Base-by-base conservation (phyloP, 192 early-diverging fungal genomes). In the Helicostylum pulchrum region DNA sequence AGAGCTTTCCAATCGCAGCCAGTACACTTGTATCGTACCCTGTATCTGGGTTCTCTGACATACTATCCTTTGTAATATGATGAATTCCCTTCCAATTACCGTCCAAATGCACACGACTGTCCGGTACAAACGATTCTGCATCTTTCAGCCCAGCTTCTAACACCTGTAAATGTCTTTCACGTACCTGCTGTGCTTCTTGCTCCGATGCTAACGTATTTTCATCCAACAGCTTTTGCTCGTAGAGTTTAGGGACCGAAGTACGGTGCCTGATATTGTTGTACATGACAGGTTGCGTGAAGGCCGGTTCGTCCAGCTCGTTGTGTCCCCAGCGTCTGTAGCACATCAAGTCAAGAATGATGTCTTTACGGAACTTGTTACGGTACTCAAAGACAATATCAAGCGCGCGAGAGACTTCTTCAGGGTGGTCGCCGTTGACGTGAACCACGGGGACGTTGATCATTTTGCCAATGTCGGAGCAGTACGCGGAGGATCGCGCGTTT, bases 271-370 rank as follows among this genome's bases (percentile, higher is more conserved):
- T 98, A 53, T 89, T 93, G 63, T 90, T 87, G 83, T 98, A 98
- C 96, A 98, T 98, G 46, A 85, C 72, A 5, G 96, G 96, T 72
- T 98, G 96, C 0, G 96, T 98, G 73, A 94, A 97, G 51, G 90
- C 92, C 20, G 96, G 96, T 80, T 98, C 96, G 63, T 98, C 96
- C 11, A 98, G 78, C 71, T 98, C 96, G 66, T 98, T 98, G 78
- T 98, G 96, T 7, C 96, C 96, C 93, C 93, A 93, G 51, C 94
- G 88, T 53, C 96, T 90, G 82, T 95, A 98, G 17, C 90, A 89
- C 74, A 97, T 92, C 75, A 98, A 61, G 64, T 98, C 96, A 46
- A 98, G 76, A 26, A 98, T 95, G 26, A 97, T 86, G 72, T 98
- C 96, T 78, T 94, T 96, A 63, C 88, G 83, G 85, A 97, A 98